These are phyloP conservation scores for Hemerocallis citrina DNA, from an alignment of 106 monocot genomes.

Conservation along the genomic window DNA sequence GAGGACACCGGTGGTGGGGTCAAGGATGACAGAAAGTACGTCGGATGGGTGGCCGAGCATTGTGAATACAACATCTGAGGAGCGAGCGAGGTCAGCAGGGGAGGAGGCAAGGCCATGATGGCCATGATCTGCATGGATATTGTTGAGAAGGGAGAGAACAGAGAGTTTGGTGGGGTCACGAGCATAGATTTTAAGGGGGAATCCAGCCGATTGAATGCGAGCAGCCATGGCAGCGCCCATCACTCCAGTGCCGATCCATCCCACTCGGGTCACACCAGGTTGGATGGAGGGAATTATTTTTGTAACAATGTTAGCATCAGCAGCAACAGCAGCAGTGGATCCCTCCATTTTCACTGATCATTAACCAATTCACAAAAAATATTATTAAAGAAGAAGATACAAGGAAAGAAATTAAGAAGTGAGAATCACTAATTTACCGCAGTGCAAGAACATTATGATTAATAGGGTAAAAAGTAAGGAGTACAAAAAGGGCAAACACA, in stretches of 20 bases:
- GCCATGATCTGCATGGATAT: too few species aligned
- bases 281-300: slow-evolving; percentile 15
- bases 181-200: slow-evolving; percentile 22
- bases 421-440: too few species aligned
- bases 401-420: too few species aligned
- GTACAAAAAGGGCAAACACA: too few species aligned
- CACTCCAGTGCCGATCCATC: slow-evolving; percentile 16
- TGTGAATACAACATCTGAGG: slow-evolving; percentile 37
- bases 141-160: slow-evolving; percentile 1
- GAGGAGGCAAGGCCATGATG: slow-evolving; percentile 16
- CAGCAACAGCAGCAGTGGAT: too few species aligned
- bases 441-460: too few species aligned
- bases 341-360: too few species aligned
- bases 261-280: slow-evolving; percentile 8
- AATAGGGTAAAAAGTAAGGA: too few species aligned
- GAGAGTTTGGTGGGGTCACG: slow-evolving; percentile 22
- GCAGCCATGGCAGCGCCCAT: slow-evolving; percentile 45
- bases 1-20: slow-evolving; percentile 10
- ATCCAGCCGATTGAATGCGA: slow-evolving; percentile 24
- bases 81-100: slow-evolving; percentile 19
- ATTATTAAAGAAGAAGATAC: too few species aligned
- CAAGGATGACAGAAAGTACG: slow-evolving; percentile 28
- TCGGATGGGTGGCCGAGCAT: slow-evolving; percentile 36
- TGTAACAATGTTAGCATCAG: too few species aligned
- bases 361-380: too few species aligned